phyloP scores from a whole-genome alignment of 2,329 filamentous ascomycete species.

The Drechslerella stenobrocha region DNA sequence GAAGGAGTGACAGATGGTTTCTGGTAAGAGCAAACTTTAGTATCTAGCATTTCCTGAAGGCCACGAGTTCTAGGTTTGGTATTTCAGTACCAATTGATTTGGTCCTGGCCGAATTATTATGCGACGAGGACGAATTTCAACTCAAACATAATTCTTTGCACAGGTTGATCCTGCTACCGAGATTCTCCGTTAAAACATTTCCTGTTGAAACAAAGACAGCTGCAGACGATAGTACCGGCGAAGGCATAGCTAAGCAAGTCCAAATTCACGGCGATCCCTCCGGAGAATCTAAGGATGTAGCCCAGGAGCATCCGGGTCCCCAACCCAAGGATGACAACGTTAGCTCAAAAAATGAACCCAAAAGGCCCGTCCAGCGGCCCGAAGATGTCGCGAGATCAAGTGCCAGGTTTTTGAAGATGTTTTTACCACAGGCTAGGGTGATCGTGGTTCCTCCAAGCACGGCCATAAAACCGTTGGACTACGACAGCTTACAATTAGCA shows the following conservation, averaged over 20 bases:
- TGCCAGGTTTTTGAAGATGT: neutral
- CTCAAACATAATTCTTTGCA: neutral
- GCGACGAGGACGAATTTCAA: neutral
- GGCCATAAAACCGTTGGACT: neutral
- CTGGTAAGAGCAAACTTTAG: constrained; percentile 4
- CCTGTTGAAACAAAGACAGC: neutral
- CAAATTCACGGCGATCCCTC: too few relatives aligned
- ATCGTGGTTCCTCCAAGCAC: neutral
- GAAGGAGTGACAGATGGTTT: neutral
- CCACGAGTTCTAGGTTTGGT: neutral
- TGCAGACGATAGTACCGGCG: neutral
- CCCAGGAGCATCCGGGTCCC: too few relatives aligned
- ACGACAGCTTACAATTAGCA: neutral
- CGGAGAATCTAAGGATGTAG: too few relatives aligned
- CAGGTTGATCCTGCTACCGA: constrained; percentile 1
- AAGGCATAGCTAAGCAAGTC: too few relatives aligned
- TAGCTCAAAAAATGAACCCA: neutral
- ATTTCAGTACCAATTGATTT: neutral
- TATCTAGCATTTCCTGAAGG: too few relatives aligned
- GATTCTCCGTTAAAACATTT: neutral
- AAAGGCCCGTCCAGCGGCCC: neutral
- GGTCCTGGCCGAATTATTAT: neutral
- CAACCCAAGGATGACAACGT: neutral
- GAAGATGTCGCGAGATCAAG: neutral
- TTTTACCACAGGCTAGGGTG: neutral